Percentiles rank a stretch among this genome's conserved stretches.
These are phyloP conservation scores for Cercophora samala DNA, from an alignment of 495 filamentous ascomycete genomes.

Conservation along the genomic window DNA sequence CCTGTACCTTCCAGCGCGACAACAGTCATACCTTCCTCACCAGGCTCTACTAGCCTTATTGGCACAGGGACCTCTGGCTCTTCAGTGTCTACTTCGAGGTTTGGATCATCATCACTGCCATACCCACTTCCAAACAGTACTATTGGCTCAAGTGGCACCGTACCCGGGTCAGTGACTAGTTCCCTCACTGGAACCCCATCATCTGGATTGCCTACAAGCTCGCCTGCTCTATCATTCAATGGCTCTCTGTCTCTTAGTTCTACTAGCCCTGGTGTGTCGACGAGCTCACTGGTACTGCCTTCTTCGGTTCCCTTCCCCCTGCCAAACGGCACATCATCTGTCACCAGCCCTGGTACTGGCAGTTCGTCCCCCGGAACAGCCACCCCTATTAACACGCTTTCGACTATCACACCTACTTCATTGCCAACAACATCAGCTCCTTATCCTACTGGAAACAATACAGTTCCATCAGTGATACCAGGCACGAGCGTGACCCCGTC, in stretches of 20 bases:
- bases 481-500: background rate
- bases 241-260: background rate
- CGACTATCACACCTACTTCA: background rate
- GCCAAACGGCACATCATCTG: slow-evolving; percentile 11
- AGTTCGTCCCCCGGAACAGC: slow-evolving; percentile 6
- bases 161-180: background rate
- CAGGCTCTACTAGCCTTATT: background rate
- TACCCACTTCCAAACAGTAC: slow-evolving; percentile 10
- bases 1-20: background rate
- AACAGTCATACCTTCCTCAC: background rate
- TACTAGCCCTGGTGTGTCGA: background rate
- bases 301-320: slow-evolving; percentile 13
- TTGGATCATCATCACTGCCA: background rate
- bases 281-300: background rate
- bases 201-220: background rate
- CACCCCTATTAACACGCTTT: slow-evolving; percentile 3
- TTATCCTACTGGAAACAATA: slow-evolving; percentile 18
- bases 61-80: background rate
- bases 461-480: background rate
- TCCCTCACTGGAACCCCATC: background rate
- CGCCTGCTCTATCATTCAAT: background rate
- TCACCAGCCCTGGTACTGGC: slow-evolving; percentile 14
- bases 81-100: background rate
- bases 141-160: background rate
- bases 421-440: slow-evolving; percentile 10